Base-by-base conservation (phyloP, 2,329 filamentous ascomycete species). In the Lecanicillium sp. region DNA sequence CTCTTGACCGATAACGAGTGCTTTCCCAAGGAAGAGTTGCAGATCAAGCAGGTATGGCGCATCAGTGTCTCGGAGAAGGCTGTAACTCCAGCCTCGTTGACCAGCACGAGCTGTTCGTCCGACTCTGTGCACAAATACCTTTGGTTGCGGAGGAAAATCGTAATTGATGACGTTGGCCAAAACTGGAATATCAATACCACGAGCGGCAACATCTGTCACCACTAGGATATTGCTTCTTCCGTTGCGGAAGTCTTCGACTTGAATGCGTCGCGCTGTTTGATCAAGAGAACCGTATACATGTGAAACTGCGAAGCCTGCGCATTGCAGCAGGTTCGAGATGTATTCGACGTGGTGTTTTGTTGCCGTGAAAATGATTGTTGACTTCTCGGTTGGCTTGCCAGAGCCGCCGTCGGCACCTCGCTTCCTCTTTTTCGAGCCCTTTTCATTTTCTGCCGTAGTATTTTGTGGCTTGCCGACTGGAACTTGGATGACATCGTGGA, bases 311-410 rank as follows among this genome's bases (percentile, higher is more conserved):
- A 90, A 98, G 2, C 89, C 90, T 13, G 84, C 79, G 37, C 82
- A 68, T 18, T 74, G 73, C n/a, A 98, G 70, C n/a, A 98, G 63
- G 31, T 77, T 75, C 29, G 85, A 78, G 4, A 98, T 65, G 54
- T 96, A 98, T 52, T 98, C 94, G 37, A 98, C 92, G 54, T 95
- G 88, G 62, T 98, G 92, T 56, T 98, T 96, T 0, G 92, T 96
- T 2, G 90, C 85, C 1, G 86, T 79, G 54, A 98, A 98, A 4
- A 98, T 70, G 49, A 98, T 95, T 0, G 94, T 98, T 0, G 92
- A 95, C 57, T 95, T 82, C 43, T 85, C 75, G 1, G 88, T 92
- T 2, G 88, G 87, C 39, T 83, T 85, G 27, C 71, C 71, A 3
- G 70, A 62, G 9, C 65, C 55, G 43, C 74, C 70, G 5, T 68